phyloP scores from a whole-genome alignment of 306 rosid genomes.

The Potentilla sterilis region DNA sequence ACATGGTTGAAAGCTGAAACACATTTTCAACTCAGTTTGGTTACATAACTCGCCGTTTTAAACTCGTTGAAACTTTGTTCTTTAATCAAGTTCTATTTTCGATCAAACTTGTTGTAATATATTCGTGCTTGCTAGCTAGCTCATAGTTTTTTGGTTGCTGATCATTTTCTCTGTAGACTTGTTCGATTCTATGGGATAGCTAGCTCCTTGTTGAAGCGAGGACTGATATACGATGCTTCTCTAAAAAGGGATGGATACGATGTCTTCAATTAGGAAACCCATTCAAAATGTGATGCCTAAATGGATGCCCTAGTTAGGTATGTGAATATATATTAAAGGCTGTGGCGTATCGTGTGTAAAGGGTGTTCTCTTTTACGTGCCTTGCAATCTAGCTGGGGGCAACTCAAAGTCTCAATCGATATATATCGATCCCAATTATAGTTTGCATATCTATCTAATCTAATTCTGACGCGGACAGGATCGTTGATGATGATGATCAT shows the following conservation, averaged over 20 bases:
- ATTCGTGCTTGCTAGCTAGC: neutral
- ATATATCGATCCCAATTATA: neutral
- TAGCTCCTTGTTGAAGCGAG: neutral
- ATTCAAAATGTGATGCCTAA: neutral
- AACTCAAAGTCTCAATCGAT: neutral
- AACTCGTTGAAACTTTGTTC: too few relatives aligned
- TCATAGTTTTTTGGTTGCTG: neutral
- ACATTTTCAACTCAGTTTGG: neutral
- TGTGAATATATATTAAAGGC: neutral
- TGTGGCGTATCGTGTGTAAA: slow-evolving; percentile 23
- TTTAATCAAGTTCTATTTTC: too few relatives aligned
- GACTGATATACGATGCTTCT: neutral
- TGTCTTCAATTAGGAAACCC: neutral
- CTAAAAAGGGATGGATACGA: neutral
- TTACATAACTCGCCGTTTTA: too few relatives aligned
- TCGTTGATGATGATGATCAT: neutral
- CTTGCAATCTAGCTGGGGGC: neutral
- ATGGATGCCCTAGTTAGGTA: neutral
- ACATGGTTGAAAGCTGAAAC: neutral
- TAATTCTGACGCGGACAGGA: slow-evolving; percentile 9
- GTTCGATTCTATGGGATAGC: neutral
- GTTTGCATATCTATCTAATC: neutral
- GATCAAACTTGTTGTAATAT: neutral
- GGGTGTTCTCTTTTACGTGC: slow-evolving; percentile 4
- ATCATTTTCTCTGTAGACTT: neutral